phyloP scores from a whole-genome alignment of 2,329 filamentous ascomycete genomes.

The Monosporascus sp. region DNA sequence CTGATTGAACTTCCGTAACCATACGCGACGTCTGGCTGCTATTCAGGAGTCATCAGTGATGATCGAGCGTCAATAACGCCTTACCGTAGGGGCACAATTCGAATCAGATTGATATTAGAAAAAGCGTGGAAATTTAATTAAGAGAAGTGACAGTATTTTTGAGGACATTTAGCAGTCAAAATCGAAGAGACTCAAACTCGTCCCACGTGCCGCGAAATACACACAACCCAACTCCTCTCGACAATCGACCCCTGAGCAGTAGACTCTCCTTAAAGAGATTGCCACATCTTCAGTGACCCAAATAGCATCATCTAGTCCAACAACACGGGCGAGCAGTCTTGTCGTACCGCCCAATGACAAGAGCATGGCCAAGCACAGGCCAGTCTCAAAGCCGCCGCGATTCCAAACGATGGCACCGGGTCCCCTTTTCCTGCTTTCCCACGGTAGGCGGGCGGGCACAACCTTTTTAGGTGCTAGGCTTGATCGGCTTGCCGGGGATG shows the following conservation, averaged over 20 bases:
- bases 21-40: too few species aligned
- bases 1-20: too few species aligned
- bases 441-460: too few species aligned
- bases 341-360: background rate
- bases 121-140: background rate
- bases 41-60: too few species aligned
- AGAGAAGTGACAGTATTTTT: background rate
- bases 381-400: background rate
- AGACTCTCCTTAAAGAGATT: background rate
- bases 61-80: background rate
- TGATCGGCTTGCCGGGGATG: conserved; percentile 25
- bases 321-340: background rate
- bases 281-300: background rate
- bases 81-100: background rate
- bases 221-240: background rate
- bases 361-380: background rate
- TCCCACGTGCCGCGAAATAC: too few species aligned
- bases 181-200: background rate
- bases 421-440: background rate
- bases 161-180: background rate
- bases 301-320: background rate
- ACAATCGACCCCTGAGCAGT: background rate
- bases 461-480: conserved; percentile 11
- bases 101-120: background rate
- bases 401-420: background rate